These are phyloP conservation scores for Ceratobasidium sp. DNA, from an alignment of 1,284 basidiomycete genomes.

Conservation along the genomic window DNA sequence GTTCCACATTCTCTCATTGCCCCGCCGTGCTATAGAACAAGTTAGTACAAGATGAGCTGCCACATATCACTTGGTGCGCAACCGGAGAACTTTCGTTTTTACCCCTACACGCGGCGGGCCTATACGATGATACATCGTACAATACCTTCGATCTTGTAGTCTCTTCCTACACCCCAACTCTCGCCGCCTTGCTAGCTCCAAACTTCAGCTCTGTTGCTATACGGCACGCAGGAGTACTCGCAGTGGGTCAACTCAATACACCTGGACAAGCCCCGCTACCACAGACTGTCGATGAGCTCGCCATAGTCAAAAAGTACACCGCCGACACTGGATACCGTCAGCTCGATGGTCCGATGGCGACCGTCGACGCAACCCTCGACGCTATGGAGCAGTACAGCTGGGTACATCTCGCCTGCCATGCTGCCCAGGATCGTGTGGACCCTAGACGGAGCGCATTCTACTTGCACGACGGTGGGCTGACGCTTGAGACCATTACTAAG, in stretches of 20 bases:
- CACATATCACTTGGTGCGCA: conserved; percentile 24
- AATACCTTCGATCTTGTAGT: neutral
- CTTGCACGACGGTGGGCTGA: no score
- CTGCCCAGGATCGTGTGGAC: neutral
- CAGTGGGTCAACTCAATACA: neutral
- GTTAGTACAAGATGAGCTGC: neutral
- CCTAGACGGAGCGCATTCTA: no score
- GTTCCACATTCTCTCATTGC: no score
- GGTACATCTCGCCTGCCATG: conserved; percentile 15
- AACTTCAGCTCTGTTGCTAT: no score
- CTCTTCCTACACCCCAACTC: conserved; percentile 14
- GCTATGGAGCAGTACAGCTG: neutral
- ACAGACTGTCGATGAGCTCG: neutral
- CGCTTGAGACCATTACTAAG: no score
- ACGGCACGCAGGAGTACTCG: neutral
- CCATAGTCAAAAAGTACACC: neutral
- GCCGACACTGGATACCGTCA: neutral
- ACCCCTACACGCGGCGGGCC: conserved; percentile 11
- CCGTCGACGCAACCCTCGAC: neutral
- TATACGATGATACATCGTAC: neutral
- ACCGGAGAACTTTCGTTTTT: conserved; percentile 16
- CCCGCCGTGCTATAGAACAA: neutral
- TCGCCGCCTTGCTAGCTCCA: neutral
- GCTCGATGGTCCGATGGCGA: neutral
- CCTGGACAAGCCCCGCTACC: neutral